Evolutionary conservation across 164 flowering plant genomes (phyloP), one percentile per base, ranked within the genome.

Genomic region (Dillenia turbinata): DNA sequence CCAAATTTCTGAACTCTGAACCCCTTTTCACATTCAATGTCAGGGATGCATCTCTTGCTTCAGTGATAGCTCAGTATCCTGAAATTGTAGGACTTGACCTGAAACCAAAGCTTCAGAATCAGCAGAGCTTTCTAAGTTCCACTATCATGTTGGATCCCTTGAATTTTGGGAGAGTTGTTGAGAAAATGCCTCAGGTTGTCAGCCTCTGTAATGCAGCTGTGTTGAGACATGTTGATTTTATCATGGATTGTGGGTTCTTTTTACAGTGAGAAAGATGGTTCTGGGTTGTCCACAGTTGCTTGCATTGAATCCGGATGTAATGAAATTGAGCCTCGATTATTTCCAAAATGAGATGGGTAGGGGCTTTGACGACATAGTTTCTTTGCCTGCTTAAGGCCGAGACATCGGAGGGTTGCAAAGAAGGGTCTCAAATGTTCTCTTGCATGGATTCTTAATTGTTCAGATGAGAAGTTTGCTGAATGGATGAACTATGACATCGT

Each of bases 181-280:
- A 88, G 72, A 95, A 83, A 73, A 95, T 95, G 97, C 99, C 97
- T n/a, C 94, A 88, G 74, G 64, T 78, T 65, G 79, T 86, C 13
- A 81, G 83, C 63, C 82, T 84, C 45, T 75, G 70, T 45, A 59
- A 71, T 57, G 11, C 54, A 55, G 71, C 86, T 46, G 57, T 81
- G 44, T 49, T 77, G 66, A 83, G 70, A 69, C 88, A 80, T 54
- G 84, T 87, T 22, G 75, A 78, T 63, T 87, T 85, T 63, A 73
- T 87, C 9, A 77, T 78, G 69, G 71, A 65, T 48, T 79, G 89
- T 68, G 86, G 86, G 24, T 78, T 87, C 61, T 79, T 86, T 8
- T 44, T 54, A 47, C 69, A 87, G 68, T 81, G 58, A 74, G 66
- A 64, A 61, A 74, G 54, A 87, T 85, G 89, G 78, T 83, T 43